Evolutionary conservation across 2,329 filamentous ascomycete genomes (phyloP), one percentile per base, ranked within the genome.

Genomic region (Cladosporium sp.): DNA sequence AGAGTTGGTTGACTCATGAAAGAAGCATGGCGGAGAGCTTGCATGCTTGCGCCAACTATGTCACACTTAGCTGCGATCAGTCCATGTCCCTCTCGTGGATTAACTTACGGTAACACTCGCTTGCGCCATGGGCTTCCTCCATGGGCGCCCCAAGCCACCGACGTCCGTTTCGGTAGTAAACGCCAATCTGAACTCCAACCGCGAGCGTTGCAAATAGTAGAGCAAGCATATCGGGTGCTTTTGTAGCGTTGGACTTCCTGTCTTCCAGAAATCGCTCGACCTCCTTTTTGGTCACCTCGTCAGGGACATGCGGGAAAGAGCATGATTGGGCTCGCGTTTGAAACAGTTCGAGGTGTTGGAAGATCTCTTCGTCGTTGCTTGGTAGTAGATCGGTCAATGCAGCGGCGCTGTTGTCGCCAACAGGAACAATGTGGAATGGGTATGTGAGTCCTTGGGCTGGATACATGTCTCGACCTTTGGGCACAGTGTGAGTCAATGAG

Each of bases 1-100:
- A 77, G 60, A 2, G 72, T 75, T 1, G 75, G 74, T 27, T 69
- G 70, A 54, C 71, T 74, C 68, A 74, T 71, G 59, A 74, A 78
- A 0, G 73, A 74, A 8, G 71, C 68, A 43, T 74, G 61, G 4
- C 74, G 70, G 15, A 78, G 61, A n/a, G 73, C 72, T 59, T 77
- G 74, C 72, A 76, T 76, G 6, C 73, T 67, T 19, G 74, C 74
- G 17, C 73, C 71, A 39, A 77, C 74, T 77, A 43, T 12, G 7
- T 4, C 24, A 9, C 4, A 18, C 36, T 64, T 30, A 62, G 56
- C 22, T n/a, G 15, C 19, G 20, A 15, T 8, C 8, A 27, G 43
- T 50, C 12, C 47, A 29, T 30, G 20, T 49, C 29, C 19, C 40
- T 7, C 9, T 20, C 12, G 17, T 13, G 8, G 34, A 20, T n/a